phyloP scores from a whole-genome alignment of 371 early-diverging fungal species.

The Phascolomyces articulosus region DNA sequence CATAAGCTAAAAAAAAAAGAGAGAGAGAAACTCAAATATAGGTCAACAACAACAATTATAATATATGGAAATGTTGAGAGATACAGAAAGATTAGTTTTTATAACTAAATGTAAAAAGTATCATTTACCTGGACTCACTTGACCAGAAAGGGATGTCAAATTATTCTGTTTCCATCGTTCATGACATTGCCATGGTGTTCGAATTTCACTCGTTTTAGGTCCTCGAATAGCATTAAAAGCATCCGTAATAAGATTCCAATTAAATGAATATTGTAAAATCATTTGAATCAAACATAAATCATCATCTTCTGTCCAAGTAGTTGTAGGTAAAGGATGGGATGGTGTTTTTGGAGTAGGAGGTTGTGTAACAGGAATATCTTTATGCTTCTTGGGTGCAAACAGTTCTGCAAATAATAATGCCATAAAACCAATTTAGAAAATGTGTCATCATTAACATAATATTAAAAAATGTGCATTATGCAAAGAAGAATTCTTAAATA shows the following conservation, averaged over 20 bases:
- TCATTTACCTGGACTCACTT: slow-evolving; percentile 47
- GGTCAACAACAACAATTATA: too few species aligned
- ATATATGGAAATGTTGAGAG: too few species aligned
- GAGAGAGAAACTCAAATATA: not conserved
- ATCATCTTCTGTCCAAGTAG: slow-evolving; percentile 73
- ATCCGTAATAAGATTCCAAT: slow-evolving; percentile 73
- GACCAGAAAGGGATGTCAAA: slow-evolving; percentile 45
- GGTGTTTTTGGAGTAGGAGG: slow-evolving; percentile 49
- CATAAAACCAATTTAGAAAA: not conserved
- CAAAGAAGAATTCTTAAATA: too few species aligned
- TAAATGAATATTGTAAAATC: slow-evolving; percentile 63
- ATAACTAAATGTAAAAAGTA: too few species aligned
- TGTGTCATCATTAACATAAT: not conserved
- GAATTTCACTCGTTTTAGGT: slow-evolving; percentile 55
- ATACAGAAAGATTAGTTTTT: too few species aligned
- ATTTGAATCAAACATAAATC: slow-evolving; percentile 64
- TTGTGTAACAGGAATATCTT: slow-evolving; percentile 47
- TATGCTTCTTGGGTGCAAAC: slow-evolving; percentile 53
- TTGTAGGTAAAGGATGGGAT: slow-evolving; percentile 18
- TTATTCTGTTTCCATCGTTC: slow-evolving; percentile 54
- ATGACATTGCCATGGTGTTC: slow-evolving; percentile 73
- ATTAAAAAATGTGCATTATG: too few species aligned
- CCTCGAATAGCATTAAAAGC: slow-evolving; percentile 58
- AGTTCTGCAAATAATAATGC: slow-evolving; percentile 29
- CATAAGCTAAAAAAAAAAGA: slow-evolving; percentile 20